phyloP scores from a whole-genome alignment of 306 rosid species.

The peach (Prunus persica) region Prunus_persica_NCBIv2 NC_034009.1:29144501-29145000 shows the following conservation, averaged over 20 bases:
- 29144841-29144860: conserved; percentile 17
- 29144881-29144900: conserved; percentile 4
- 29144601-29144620: conserved; percentile 59
- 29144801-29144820: conserved; percentile 91
- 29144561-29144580: conserved; percentile 44
- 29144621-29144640: conserved; percentile 44
- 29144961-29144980: neutral
- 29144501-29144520: conserved; percentile 59
- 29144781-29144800: conserved; percentile 81
- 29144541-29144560: conserved; percentile 62
- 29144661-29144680: conserved; percentile 43
- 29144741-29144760: conserved; percentile 59
- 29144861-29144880: conserved; percentile 12
- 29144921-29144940: neutral
- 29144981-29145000: neutral
- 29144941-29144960: neutral
- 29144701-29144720: conserved; percentile 68
- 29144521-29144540: conserved; percentile 64
- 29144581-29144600: conserved; percentile 59
- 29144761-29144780: conserved; percentile 65
- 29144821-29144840: conserved; percentile 15
- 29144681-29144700: conserved; percentile 54
- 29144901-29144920: conserved; percentile 5
- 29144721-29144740: conserved; percentile 70
- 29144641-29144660: conserved; percentile 62